A percentile compares a stretch with the other conserved stretches of the same genome.
Conservation (phyloP, 345 rosid genomes). For the Gossypium longicalyx region DNA sequence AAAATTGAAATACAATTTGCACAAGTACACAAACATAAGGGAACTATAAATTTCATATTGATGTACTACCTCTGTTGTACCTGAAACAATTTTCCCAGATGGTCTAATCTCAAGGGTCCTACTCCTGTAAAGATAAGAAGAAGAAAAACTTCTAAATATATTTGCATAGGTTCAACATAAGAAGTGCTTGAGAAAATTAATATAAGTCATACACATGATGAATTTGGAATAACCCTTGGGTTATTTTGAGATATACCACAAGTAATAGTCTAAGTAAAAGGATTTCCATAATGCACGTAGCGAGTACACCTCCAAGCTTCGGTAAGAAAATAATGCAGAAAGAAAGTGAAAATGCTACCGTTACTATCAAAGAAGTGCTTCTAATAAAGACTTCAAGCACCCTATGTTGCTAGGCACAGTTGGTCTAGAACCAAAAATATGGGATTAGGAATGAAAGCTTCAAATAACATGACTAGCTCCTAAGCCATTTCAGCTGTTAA, state of each 20-base stretch:
- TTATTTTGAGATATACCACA: not conserved
- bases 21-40: not conserved
- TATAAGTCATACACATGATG: not conserved
- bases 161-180: not conserved
- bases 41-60: not conserved
- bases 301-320: not conserved
- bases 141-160: constrained; percentile 6
- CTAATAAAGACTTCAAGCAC: not conserved
- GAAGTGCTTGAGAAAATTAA: not conserved
- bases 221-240: not conserved
- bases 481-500: not conserved
- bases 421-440: not conserved
- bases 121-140: constrained; percentile 37
- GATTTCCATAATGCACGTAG: not conserved
- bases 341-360: too few relatives aligned
- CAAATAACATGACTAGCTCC: not conserved
- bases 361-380: not conserved
- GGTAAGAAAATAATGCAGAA: not conserved
- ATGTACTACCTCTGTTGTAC: constrained; percentile 75
- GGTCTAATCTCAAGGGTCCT: constrained; percentile 54
- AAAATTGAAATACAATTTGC: not conserved
- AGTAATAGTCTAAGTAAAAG: not conserved
- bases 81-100: constrained; percentile 69
- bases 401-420: not conserved
- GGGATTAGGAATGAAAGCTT: not conserved